phyloP scores from a whole-genome alignment of 2,329 filamentous ascomycete genomes.

The Xylariaceae sp. region DNA sequence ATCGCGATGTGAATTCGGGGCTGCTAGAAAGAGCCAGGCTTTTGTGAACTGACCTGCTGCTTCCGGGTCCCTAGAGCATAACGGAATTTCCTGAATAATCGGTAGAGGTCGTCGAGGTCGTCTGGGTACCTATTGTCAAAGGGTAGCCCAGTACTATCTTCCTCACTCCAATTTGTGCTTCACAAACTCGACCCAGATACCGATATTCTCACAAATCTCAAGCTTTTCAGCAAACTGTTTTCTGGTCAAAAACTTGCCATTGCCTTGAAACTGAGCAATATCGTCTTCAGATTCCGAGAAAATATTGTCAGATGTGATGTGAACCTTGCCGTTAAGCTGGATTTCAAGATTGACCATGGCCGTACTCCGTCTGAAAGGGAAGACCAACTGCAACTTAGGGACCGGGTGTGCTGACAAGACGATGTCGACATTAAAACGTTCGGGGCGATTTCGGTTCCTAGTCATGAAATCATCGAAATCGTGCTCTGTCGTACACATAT shows the following conservation, averaged over 20 bases:
- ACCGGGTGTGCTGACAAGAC: slow-evolving; percentile 47
- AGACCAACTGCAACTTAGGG: slow-evolving; percentile 47
- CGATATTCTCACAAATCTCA: slow-evolving; percentile 27
- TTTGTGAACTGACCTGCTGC: too few species aligned
- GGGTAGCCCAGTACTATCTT: too few species aligned
- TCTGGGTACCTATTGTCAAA: too few species aligned
- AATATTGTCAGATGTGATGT: slow-evolving; percentile 54
- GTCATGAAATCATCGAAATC: slow-evolving; percentile 24
- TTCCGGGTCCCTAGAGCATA: too few species aligned
- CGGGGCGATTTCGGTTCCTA: not conserved
- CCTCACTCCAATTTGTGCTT: slow-evolving; percentile 24
- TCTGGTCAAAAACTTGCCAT: slow-evolving; percentile 8
- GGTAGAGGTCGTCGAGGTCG: too few species aligned
- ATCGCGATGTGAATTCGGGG: too few species aligned
- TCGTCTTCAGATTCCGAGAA: slow-evolving; percentile 24
- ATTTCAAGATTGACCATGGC: slow-evolving; percentile 55
- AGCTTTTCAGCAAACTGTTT: slow-evolving; percentile 24
- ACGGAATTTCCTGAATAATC: too few species aligned
- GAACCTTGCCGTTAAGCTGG: slow-evolving; percentile 52
- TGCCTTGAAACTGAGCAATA: slow-evolving; percentile 3
- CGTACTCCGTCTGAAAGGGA: slow-evolving; percentile 45
- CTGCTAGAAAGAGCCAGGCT: too few species aligned
- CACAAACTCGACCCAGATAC: slow-evolving; percentile 28
- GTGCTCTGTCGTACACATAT: slow-evolving; percentile 18
- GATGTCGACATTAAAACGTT: slow-evolving; percentile 40